Percentiles rank a stretch among this genome's conserved stretches.
Evolutionary conservation across 768 basidiomycete genomes (phyloP).

Genomic region (Boletus huronensis): DNA sequence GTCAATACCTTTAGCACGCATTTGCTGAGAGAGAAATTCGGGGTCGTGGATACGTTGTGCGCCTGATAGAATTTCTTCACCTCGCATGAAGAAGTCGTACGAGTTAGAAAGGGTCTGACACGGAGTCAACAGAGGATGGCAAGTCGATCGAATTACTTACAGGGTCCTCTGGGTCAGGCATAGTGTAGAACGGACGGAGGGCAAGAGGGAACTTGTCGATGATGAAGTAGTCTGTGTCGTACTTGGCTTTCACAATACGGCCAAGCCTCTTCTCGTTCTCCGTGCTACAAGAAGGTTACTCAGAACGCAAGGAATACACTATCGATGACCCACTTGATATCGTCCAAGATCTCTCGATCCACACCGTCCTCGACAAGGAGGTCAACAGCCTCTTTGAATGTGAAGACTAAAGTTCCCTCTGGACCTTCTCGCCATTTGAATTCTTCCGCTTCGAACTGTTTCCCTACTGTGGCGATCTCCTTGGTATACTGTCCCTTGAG

Average conservation of each 20-base stretch:
- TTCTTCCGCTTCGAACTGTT: conserved; percentile 92
- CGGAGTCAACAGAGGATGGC: neutral
- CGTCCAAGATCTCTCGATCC: conserved; percentile 72
- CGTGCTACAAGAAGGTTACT: conserved; percentile 54
- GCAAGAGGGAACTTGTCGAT: conserved; percentile 98
- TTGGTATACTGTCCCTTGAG: conserved; percentile 70
- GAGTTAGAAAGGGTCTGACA: conserved; percentile 87
- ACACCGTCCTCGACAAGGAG: conserved; percentile 86
- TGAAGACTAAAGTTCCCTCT: conserved; percentile 77
- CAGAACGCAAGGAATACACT: neutral
- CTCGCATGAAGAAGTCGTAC: conserved; percentile 99
- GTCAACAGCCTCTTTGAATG: conserved; percentile 85
- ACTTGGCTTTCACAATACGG: conserved; percentile 84
- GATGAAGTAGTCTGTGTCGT: conserved; percentile 98
- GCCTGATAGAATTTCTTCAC: conserved; percentile 97
- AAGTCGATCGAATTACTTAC: conserved; percentile 41
- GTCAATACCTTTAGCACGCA: conserved; percentile 84
- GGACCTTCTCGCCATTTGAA: conserved; percentile 78
- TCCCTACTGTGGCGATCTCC: conserved; percentile 78
- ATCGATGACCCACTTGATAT: conserved; percentile 67
- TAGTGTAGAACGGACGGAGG: conserved; percentile 97
- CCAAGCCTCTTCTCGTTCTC: conserved; percentile 95
- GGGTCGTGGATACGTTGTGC: conserved; percentile 98
- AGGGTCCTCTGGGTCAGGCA: conserved; percentile 92
- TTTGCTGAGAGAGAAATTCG: conserved; percentile 72